Evolutionary conservation across 2,329 filamentous ascomycete species (phyloP).

Genomic region (Alternaria viburni): DNA sequence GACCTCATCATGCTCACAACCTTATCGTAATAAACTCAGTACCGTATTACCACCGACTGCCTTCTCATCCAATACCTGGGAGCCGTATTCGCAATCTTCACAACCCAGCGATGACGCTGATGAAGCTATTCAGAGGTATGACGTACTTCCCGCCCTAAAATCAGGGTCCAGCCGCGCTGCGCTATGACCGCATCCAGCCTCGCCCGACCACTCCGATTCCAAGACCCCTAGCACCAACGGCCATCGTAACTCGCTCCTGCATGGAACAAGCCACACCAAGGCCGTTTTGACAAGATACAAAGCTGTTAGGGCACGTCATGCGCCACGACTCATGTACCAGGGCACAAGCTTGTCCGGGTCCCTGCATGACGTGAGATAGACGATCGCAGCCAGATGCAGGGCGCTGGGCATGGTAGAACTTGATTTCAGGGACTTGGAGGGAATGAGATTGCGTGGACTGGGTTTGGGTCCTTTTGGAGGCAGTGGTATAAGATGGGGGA

Average conservation of each 20-base stretch:
- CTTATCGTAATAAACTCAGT: background rate
- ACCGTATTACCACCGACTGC: background rate
- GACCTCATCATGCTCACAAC: background rate
- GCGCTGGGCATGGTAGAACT: slow-evolving; percentile 20
- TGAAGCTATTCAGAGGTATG: slow-evolving; percentile 24
- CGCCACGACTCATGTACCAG: slow-evolving; percentile 16
- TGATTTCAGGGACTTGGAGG: slow-evolving; percentile 24
- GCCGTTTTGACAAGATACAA: background rate
- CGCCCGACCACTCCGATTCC: slow-evolving; percentile 1
- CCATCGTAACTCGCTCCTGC: slow-evolving; percentile 17
- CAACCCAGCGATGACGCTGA: slow-evolving; percentile 16
- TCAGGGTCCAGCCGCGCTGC: slow-evolving; percentile 10
- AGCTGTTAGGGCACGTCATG: slow-evolving; percentile 20
- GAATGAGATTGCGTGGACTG: background rate
- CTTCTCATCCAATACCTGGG: background rate
- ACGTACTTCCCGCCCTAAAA: slow-evolving; percentile 16
- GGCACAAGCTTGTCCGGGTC: slow-evolving; percentile 10
- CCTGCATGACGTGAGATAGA: slow-evolving; percentile 36
- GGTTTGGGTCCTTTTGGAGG: background rate
- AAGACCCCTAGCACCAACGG: slow-evolving; percentile 14
- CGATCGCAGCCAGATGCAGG: slow-evolving; percentile 16
- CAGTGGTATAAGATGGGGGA: slow-evolving; percentile 15
- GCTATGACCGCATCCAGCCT: slow-evolving; percentile 19
- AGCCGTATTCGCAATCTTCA: background rate
- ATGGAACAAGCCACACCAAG: slow-evolving; percentile 18